Evolutionary conservation across 768 basidiomycete species (phyloP).

Genomic region (Pholiota microspora): DNA sequence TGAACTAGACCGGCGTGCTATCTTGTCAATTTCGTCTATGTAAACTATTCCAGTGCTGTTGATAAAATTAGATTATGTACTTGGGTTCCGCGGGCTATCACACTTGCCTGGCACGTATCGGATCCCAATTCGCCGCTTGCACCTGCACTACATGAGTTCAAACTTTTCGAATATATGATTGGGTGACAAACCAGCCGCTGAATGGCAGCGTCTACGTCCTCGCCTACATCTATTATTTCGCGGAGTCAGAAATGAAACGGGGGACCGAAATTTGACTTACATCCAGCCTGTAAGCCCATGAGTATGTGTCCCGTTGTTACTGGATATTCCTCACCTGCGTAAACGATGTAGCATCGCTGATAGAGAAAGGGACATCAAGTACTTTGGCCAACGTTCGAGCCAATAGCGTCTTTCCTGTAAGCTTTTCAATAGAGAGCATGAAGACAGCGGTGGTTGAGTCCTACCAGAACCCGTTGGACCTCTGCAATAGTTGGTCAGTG

Average conservation of each 20-base stretch:
- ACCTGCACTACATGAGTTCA: conserved; percentile 41
- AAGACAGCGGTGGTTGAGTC: conserved; percentile 9
- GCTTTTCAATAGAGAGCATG: neutral
- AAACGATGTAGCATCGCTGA: conserved; percentile 91
- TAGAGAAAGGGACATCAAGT: conserved; percentile 91
- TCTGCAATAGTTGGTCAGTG: conserved; percentile 32
- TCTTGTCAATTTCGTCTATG: conserved; percentile 96
- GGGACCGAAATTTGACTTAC: conserved; percentile 9
- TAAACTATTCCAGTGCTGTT: conserved; percentile 89
- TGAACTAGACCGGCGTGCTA: conserved; percentile 61
- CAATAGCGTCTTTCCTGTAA: conserved; percentile 80
- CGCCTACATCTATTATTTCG: conserved; percentile 60
- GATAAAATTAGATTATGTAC: conserved; percentile 1
- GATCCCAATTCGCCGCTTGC: conserved; percentile 90
- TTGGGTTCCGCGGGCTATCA: neutral
- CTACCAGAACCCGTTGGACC: conserved; percentile 86
- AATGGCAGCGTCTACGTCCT: conserved; percentile 92
- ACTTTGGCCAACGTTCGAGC: conserved; percentile 90
- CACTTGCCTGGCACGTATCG: conserved; percentile 73
- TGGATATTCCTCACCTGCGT: conserved; percentile 61
- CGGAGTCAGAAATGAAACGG: neutral
- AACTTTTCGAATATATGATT: neutral
- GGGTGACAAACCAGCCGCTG: conserved; percentile 64
- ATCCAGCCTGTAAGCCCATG: conserved; percentile 16
- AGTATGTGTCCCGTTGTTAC: neutral